phyloP scores from a whole-genome alignment of 2,329 filamentous ascomycete species.

The Diaporthe citrichinensis region DNA sequence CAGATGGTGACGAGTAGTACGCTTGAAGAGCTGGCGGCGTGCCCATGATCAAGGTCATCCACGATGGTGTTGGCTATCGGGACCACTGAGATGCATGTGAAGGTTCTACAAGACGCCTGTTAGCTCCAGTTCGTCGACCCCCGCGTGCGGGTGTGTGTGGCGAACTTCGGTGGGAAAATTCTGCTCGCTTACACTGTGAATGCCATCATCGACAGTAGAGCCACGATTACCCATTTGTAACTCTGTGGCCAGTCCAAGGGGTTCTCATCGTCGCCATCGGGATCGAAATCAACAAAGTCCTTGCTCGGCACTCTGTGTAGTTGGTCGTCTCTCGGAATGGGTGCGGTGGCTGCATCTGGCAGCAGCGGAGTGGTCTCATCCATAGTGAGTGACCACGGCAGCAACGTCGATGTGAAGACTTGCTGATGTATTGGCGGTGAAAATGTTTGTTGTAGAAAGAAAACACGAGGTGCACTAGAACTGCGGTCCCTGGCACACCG shows the following conservation, averaged over 20 bases:
- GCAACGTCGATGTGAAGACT: not conserved
- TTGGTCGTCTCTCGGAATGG: slow-evolving; percentile 43
- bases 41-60: slow-evolving; percentile 58
- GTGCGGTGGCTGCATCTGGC: slow-evolving; percentile 44
- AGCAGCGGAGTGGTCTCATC: slow-evolving; percentile 54
- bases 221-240: slow-evolving; percentile 69
- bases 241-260: slow-evolving; percentile 66
- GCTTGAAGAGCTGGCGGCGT: slow-evolving; percentile 60
- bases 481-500: not conserved
- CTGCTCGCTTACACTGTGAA: slow-evolving; percentile 65
- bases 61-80: slow-evolving; percentile 67
- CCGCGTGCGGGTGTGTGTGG: not conserved
- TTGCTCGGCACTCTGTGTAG: slow-evolving; percentile 41
- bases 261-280: slow-evolving; percentile 62
- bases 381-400: slow-evolving; percentile 44
- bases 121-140: not conserved
- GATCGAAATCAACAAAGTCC: slow-evolving; percentile 60
- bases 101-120: slow-evolving; percentile 58
- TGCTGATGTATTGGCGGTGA: not conserved
- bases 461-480: not conserved
- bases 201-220: slow-evolving; percentile 66
- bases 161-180: not conserved
- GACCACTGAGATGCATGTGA: slow-evolving; percentile 70
- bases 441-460: not conserved
- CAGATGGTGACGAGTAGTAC: slow-evolving; percentile 79